Conservation (phyloP, 2,329 filamentous ascomycete genomes). For the Epichloe brachyelytri region DNA sequence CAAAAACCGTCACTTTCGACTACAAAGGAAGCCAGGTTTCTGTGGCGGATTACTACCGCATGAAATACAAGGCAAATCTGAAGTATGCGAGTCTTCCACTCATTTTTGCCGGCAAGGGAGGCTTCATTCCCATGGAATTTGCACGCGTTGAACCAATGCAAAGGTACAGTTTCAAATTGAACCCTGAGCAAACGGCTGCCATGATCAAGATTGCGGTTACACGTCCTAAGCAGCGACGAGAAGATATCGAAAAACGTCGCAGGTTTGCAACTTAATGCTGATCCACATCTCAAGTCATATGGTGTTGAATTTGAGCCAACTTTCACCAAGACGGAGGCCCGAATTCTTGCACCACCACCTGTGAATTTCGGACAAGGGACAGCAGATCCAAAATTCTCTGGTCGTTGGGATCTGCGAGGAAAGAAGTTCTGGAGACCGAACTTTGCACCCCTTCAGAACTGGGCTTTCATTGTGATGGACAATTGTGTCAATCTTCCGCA, state of each 20-base stretch:
- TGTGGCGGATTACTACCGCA: conserved; percentile 41
- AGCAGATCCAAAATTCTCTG: conserved; percentile 49
- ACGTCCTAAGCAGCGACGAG: conserved; percentile 53
- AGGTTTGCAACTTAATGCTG: conserved; percentile 55
- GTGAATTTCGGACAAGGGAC: conserved; percentile 52
- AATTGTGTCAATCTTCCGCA: conserved; percentile 32
- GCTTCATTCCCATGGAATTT: conserved; percentile 49
- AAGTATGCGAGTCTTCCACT: conserved; percentile 38
- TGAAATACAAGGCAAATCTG: conserved; percentile 41
- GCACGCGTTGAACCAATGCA: conserved; percentile 41
- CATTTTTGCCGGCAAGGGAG: conserved; percentile 41
- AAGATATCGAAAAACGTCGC: conserved; percentile 45
- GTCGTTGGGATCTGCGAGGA: conserved; percentile 78
- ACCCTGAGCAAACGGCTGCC: conserved; percentile 50
- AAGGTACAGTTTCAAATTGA: conserved; percentile 50
- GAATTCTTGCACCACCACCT: conserved; percentile 56
- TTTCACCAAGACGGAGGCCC: conserved; percentile 57
- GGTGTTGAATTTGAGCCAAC: conserved; percentile 54
- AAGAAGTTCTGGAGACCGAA: conserved; percentile 63
- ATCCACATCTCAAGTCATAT: conserved; percentile 60
- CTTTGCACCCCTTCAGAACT: conserved; percentile 47
- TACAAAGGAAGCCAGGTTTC: conserved; percentile 31
- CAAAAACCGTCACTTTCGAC: conserved; percentile 43
- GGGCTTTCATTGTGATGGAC: conserved; percentile 61
- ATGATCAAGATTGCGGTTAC: conserved; percentile 96